Evolutionary conservation across 306 rosid genomes (phyloP).

Genomic region (Medicago truncatula): MtrunA17r5.0-ANR NC_053047.1:13635501-13636000

Average conservation of each 20-base stretch:
- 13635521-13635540: slow-evolving; percentile 54
- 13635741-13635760: not conserved
- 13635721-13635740: not conserved
- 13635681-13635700: not conserved
- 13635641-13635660: slow-evolving; percentile 54
- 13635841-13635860: not conserved
- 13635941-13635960: not conserved
- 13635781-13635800: not conserved
- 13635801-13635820: not conserved
- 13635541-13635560: slow-evolving; percentile 60
- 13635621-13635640: slow-evolving; percentile 71
- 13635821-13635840: not conserved
- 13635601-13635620: slow-evolving; percentile 78
- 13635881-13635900: too few relatives aligned
- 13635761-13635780: too few relatives aligned
- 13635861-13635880: not conserved
- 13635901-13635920: not conserved
- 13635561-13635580: slow-evolving; percentile 76
- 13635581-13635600: slow-evolving; percentile 75
- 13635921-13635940: not conserved
- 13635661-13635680: not conserved
- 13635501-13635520: slow-evolving; percentile 68
- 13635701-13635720: not conserved
- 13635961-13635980: not conserved
- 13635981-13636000: too few relatives aligned